These are phyloP conservation scores for Hanseniaspora uvarum DNA, from an alignment of 1,139 yeast species.

Conservation along the genomic window DNA sequence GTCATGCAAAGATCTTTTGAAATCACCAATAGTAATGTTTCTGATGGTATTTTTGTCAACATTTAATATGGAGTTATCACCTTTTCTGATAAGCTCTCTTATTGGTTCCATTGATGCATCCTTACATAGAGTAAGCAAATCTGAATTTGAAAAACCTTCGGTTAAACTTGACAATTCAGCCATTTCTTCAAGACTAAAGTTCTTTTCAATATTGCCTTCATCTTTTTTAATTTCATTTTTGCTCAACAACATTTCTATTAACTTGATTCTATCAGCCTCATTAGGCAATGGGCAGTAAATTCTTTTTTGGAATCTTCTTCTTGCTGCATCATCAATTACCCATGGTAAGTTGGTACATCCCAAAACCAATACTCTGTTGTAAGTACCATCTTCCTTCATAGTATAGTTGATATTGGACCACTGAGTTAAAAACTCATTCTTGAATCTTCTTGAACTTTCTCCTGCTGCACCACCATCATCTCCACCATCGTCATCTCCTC, in stretches of 20 bases:
- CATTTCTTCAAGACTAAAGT: slow-evolving; percentile 19
- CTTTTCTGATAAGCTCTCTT: slow-evolving; percentile 38
- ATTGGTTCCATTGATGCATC: slow-evolving; percentile 68
- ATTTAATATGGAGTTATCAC: slow-evolving; percentile 51
- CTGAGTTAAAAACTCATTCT: slow-evolving; percentile 53
- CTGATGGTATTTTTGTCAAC: slow-evolving; percentile 83
- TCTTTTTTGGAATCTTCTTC: slow-evolving; percentile 52
- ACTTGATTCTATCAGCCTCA: slow-evolving; percentile 44
- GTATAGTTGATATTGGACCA: slow-evolving; percentile 57
- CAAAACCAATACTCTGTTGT: slow-evolving; percentile 71
- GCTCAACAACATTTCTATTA: slow-evolving; percentile 40
- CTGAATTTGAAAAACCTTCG: slow-evolving; percentile 55
- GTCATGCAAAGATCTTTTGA: slow-evolving; percentile 49
- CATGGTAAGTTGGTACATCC: slow-evolving; percentile 98
- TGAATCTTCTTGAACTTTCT: slow-evolving; percentile 44
- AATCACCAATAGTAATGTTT: slow-evolving; percentile 67
- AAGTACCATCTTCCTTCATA: slow-evolving; percentile 40
- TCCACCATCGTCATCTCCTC: slow-evolving; percentile 45
- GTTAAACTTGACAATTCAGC: slow-evolving; percentile 35
- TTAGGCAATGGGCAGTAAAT: slow-evolving; percentile 60
- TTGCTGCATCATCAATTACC: slow-evolving; percentile 96
- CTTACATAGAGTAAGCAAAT: slow-evolving; percentile 54
- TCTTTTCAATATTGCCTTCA: slow-evolving; percentile 32
- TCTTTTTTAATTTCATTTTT: slow-evolving; percentile 19
- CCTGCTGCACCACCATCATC: slow-evolving; percentile 45